Base-by-base conservation (phyloP, 2,329 filamentous ascomycete genomes). In the Talaromyces sp. region DNA sequence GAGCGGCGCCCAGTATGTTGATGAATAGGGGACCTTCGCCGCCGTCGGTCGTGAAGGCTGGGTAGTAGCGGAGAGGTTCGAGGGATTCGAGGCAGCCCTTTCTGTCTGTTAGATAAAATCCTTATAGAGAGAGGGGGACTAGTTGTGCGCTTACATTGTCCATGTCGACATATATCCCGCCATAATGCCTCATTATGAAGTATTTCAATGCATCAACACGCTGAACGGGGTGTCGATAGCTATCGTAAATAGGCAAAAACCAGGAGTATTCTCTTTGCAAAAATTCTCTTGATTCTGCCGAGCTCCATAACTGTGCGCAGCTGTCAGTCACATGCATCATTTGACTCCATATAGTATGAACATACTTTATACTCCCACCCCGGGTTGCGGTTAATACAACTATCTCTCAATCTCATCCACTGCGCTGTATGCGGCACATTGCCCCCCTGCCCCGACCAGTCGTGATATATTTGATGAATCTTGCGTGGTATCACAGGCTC, bases 151-250 rank as follows among this genome's bases (percentile, higher is more conserved):
- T 16, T 64, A 64, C 65, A n/a, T 66, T 69, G 54, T 73, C 71
- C 59, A 73, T 57, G 33, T 73, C 71, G 39, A 73, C 67, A 56
- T 73, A 73, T 31, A 73, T 66, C 1, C 71, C 71, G 7, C 71
- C 71, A 59, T 71, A 72, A 45, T 72, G 66, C 49, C 67, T 63
- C 14, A 73, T 59, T 3, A 70, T 60, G 61, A 73, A 73, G 52
- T 73, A 73, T 49, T 70, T 70, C 31, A 73, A 39, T 0, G 69
- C 66, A 62, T 73, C 71, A 7, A 70, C 71, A 3, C 69, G 67
- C 62, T 73, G 70, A 3, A 73, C 68, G 2, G 63, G 59, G 54
- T 70, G 69, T 43, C 43, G 60, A 41, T 73, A 73, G 43, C 61
- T 59, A 54, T 73, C 70, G 54, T 72, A 73, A 1, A 66, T 69